Percentiles rank a stretch among this genome's conserved stretches.
phyloP scores from a whole-genome alignment of 352 stramenopile species.

The Phytophthora multivora region DNA sequence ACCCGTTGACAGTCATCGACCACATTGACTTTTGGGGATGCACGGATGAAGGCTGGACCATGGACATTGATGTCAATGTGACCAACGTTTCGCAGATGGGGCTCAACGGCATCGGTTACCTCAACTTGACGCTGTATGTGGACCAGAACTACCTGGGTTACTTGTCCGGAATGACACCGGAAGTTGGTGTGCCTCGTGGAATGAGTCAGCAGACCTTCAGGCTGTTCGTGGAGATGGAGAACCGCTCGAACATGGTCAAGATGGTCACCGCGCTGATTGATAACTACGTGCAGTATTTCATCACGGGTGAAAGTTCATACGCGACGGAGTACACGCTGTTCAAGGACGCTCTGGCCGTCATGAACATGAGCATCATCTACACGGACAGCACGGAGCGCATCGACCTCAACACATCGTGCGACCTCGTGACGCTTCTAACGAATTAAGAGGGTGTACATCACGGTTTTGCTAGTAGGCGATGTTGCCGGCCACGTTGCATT shows the following conservation, averaged over 20 bases:
- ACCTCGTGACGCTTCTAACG: constrained; percentile 31
- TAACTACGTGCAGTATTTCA: constrained; percentile 54
- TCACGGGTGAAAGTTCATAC: constrained; percentile 49
- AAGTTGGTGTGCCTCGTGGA: constrained; percentile 52
- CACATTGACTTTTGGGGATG: constrained; percentile 58
- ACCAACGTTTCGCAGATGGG: constrained; percentile 59
- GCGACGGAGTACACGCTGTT: constrained; percentile 48
- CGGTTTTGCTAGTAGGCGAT: constrained; percentile 24
- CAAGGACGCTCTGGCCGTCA: constrained; percentile 40
- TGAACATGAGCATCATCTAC: constrained; percentile 71
- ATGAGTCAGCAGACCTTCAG: constrained; percentile 37
- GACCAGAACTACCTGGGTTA: constrained; percentile 65
- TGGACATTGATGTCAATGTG: constrained; percentile 66
- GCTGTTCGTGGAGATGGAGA: constrained; percentile 30
- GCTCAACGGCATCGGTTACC: constrained; percentile 56
- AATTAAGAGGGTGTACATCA: background rate
- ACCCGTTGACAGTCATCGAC: constrained; percentile 54
- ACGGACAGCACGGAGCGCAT: constrained; percentile 40
- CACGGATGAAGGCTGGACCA: constrained; percentile 37
- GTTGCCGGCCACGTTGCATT: constrained; percentile 14
- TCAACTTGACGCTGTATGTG: constrained; percentile 76
- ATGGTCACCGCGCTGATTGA: constrained; percentile 51
- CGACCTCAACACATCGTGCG: constrained; percentile 39
- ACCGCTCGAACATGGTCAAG: constrained; percentile 33
- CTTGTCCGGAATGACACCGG: constrained; percentile 40